phyloP scores from a whole-genome alignment of 108 stramenopile genomes.

The Poteriospumella lacustris region DNA sequence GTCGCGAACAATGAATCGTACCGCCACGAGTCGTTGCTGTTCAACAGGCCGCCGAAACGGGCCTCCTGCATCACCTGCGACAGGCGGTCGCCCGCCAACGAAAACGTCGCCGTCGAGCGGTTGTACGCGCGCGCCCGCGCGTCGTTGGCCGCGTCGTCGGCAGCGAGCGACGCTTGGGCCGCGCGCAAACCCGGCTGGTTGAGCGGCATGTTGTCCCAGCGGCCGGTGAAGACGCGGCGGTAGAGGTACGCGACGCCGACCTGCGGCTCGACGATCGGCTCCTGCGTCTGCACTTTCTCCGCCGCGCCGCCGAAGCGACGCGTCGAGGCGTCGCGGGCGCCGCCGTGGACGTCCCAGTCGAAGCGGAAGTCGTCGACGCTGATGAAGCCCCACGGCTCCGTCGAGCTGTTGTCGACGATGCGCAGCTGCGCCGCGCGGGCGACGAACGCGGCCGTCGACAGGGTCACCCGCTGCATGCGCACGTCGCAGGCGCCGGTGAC shows the following conservation, averaged over 20 bases:
- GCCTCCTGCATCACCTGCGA: conserved; percentile 12
- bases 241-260: conserved; percentile 69
- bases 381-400: conserved; percentile 68
- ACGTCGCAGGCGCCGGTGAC: conserved; percentile 67
- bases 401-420: conserved; percentile 59
- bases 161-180: neutral
- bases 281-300: neutral
- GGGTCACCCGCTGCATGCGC: conserved; percentile 54
- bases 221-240: neutral
- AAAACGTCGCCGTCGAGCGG: neutral
- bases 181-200: neutral
- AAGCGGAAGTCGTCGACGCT: conserved; percentile 68
- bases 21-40: neutral
- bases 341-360: conserved; percentile 52
- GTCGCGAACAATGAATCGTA: neutral
- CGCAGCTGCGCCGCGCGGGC: conserved; percentile 60
- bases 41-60: no score
- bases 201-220: neutral
- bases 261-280: conserved; percentile 32
- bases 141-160: no score
- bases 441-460: conserved; percentile 54
- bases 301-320: conserved; percentile 26
- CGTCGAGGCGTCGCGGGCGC: conserved; percentile 25
- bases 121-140: neutral
- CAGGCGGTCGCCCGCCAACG: neutral